Conservation (phyloP, 169 alveolate species). For the Plasmodium reichenowi region DNA sequence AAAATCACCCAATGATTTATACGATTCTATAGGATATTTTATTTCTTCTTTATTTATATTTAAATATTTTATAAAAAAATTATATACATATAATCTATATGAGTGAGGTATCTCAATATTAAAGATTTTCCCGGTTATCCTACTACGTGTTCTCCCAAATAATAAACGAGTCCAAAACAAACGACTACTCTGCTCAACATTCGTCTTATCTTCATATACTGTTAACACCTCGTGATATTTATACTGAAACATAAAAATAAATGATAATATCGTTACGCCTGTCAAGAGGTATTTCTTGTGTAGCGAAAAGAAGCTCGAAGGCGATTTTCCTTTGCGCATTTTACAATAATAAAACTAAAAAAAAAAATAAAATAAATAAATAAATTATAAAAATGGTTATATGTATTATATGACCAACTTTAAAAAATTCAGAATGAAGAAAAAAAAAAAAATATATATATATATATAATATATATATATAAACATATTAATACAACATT, state of each 20-base stretch:
- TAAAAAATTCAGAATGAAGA: too few species aligned
- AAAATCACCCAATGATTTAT: conserved; percentile 47
- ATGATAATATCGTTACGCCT: conserved; percentile 46
- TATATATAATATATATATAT: too few species aligned
- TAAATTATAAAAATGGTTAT: too few species aligned
- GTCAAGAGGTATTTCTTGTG: conserved; percentile 45
- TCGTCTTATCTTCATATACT: conserved; percentile 16
- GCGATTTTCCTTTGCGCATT: background rate
- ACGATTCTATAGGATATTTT: conserved; percentile 70
- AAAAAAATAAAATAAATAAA: too few species aligned
- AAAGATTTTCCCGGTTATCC: conserved; percentile 38
- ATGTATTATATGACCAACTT: too few species aligned
- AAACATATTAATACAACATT: too few species aligned
- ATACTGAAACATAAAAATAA: conserved; percentile 53
- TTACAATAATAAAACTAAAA: background rate
- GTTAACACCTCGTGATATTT: conserved; percentile 60
- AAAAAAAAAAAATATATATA: too few species aligned
- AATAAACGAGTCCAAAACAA: conserved; percentile 45
- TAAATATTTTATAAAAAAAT: conserved; percentile 42
- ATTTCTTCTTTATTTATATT: conserved; percentile 55
- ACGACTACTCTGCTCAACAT: conserved; percentile 15
- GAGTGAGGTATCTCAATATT: conserved; percentile 32
- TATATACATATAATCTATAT: conserved; percentile 26
- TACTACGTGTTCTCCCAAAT: conserved; percentile 65
- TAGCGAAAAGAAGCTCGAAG: background rate